A percentile compares a stretch with the other conserved stretches of the same genome.
phyloP scores from a whole-genome alignment of 495 filamentous ascomycete genomes.

The Trichoderma parareesei region DNA sequence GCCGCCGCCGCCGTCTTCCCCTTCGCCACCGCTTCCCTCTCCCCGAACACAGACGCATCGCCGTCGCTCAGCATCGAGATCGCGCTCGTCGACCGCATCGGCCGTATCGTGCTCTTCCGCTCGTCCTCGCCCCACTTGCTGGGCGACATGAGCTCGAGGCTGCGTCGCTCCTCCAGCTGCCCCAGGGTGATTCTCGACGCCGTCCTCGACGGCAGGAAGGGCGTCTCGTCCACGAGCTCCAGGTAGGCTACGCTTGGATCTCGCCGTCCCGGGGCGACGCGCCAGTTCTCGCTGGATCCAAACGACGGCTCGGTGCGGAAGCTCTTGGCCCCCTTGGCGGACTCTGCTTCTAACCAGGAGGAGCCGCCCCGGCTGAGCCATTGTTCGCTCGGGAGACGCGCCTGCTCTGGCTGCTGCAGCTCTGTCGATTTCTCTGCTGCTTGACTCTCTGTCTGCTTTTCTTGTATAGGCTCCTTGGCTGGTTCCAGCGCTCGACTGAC shows the following conservation, averaged over 20 bases:
- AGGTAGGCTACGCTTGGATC: constrained; percentile 1
- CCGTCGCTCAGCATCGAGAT: constrained; percentile 1
- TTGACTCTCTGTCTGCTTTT: neutral
- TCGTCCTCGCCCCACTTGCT: constrained; percentile 10
- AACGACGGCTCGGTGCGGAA: constrained; percentile 9
- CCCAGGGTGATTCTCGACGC: neutral
- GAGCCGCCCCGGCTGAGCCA: constrained; percentile 4
- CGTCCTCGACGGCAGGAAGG: constrained; percentile 6
- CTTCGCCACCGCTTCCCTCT: neutral
- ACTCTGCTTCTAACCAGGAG: neutral
- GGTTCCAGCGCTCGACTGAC: neutral
- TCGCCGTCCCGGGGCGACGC: neutral
- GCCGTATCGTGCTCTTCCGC: constrained; percentile 6
- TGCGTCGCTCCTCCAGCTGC: constrained; percentile 1
- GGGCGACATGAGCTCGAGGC: neutral
- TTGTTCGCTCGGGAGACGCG: neutral
- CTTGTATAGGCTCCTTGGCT: neutral
- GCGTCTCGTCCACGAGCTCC: constrained; percentile 1
- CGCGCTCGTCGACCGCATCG: neutral
- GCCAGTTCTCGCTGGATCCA: constrained; percentile 11
- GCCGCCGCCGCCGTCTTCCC: neutral
- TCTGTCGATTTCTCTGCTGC: neutral
- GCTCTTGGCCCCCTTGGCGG: neutral
- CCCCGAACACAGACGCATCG: neutral
- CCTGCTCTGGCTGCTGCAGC: neutral